phyloP scores from a whole-genome alignment of 164 flowering plant species.

The Umbilicus rupestris region DNA sequence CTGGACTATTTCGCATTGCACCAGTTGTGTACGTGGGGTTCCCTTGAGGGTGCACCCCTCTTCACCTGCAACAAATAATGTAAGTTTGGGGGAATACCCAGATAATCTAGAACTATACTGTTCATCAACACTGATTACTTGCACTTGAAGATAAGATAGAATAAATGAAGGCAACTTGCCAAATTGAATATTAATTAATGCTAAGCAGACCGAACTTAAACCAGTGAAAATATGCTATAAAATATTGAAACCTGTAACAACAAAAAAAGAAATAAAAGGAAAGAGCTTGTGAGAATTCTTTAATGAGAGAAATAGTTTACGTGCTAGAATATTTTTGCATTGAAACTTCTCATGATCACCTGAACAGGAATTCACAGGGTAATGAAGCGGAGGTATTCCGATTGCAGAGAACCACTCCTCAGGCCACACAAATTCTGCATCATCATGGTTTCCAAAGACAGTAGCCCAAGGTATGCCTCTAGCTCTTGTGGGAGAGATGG shows the following conservation, averaged over 20 bases:
- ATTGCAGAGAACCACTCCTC: slow-evolving; percentile 67
- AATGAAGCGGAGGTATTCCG: slow-evolving; percentile 55
- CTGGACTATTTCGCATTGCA: slow-evolving; percentile 41
- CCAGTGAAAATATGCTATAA: neutral
- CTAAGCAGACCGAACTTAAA: too few relatives aligned
- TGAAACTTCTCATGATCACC: slow-evolving; percentile 14
- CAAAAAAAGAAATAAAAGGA: too few relatives aligned
- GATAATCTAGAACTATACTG: too few relatives aligned
- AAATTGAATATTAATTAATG: too few relatives aligned
- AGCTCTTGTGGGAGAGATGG: slow-evolving; percentile 51
- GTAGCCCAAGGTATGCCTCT: slow-evolving; percentile 76
- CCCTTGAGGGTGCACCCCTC: slow-evolving; percentile 55
- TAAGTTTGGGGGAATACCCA: too few relatives aligned
- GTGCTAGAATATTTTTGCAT: neutral
- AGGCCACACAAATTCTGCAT: slow-evolving; percentile 79
- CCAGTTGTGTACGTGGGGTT: slow-evolving; percentile 51
- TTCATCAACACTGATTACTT: too few relatives aligned
- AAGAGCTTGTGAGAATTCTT: too few relatives aligned
- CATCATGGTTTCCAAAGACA: slow-evolving; percentile 86
- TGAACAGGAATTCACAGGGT: slow-evolving; percentile 26
- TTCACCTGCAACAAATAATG: slow-evolving; percentile 22
- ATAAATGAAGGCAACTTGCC: too few relatives aligned
- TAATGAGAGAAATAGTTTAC: neutral
- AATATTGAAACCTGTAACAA: neutral
- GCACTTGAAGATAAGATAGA: too few relatives aligned